Percentiles rank a stretch among this genome's conserved stretches.
phyloP scores from a whole-genome alignment of 352 stramenopile species.

The Globisporangium orthogonon region DNA sequence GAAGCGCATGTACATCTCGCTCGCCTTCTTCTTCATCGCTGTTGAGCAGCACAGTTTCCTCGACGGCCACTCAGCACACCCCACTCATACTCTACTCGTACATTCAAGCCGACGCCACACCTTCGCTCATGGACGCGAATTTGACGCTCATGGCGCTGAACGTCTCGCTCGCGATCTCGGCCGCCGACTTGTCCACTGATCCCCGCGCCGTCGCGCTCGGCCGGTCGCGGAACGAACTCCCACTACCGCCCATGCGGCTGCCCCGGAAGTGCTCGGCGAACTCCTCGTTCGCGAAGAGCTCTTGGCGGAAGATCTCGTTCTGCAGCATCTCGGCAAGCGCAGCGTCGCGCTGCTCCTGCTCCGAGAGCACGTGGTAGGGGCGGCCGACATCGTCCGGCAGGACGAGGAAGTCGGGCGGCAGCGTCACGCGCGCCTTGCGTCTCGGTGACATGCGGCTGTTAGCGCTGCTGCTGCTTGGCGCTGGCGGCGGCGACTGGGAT shows the following conservation, averaged over 20 bases:
- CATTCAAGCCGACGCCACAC: slow-evolving; percentile 10
- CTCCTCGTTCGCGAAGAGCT: slow-evolving; percentile 64
- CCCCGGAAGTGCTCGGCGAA: slow-evolving; percentile 65
- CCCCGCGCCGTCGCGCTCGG: slow-evolving; percentile 8
- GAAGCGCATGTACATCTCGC: slow-evolving; percentile 81
- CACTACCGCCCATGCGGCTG: slow-evolving; percentile 12
- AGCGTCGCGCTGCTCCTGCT: slow-evolving; percentile 68
- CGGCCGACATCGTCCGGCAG: slow-evolving; percentile 28
- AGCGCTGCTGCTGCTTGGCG: not conserved
- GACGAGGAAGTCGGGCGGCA: slow-evolving; percentile 71
- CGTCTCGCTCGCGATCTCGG: slow-evolving; percentile 69
- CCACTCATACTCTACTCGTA: not conserved
- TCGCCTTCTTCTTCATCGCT: slow-evolving; percentile 78
- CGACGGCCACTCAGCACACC: slow-evolving; percentile 9
- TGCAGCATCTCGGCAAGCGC: slow-evolving; percentile 76
- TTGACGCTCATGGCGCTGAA: slow-evolving; percentile 62
- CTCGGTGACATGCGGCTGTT: slow-evolving; percentile 6
- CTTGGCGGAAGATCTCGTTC: slow-evolving; percentile 76
- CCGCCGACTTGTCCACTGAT: slow-evolving; percentile 50
- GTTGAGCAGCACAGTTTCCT: slow-evolving; percentile 24
- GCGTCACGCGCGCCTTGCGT: slow-evolving; percentile 21
- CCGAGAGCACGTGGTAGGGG: slow-evolving; percentile 23
- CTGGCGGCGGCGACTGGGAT: not conserved
- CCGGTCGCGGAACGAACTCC: not conserved
- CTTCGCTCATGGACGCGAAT: slow-evolving; percentile 74